Percentiles rank a stretch among this genome's conserved stretches.
Conservation (phyloP, 495 filamentous ascomycete genomes). For the Hyphodiscus hymeniophilus region DNA sequence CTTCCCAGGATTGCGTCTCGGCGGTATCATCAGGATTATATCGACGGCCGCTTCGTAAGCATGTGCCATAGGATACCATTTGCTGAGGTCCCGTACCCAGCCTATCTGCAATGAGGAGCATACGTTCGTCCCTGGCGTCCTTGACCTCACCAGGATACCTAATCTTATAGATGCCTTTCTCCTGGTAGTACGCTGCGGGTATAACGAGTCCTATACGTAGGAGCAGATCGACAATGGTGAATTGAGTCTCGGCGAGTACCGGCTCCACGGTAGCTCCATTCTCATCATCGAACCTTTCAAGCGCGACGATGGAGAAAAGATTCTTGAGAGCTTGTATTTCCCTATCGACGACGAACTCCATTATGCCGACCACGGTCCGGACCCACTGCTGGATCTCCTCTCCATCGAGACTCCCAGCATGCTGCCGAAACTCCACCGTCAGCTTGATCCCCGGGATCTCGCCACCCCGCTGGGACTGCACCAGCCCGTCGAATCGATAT, state of each 20-base stretch:
- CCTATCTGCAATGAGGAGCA: too few species aligned
- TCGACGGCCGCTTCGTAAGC: too few species aligned
- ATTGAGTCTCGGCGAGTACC: background rate
- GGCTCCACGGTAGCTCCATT: background rate
- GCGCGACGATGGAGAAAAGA: background rate
- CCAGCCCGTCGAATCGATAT: background rate
- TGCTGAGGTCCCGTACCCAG: too few species aligned
- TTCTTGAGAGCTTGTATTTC: background rate
- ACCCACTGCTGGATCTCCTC: background rate
- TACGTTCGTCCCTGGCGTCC: too few species aligned
- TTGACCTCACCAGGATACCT: too few species aligned
- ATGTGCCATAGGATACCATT: too few species aligned
- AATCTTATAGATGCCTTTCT: background rate
- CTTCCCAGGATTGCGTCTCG: too few species aligned
- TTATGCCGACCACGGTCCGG: background rate
- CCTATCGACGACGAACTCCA: background rate
- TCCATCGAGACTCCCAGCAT: background rate
- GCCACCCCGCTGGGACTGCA: background rate
- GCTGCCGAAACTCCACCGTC: conserved; percentile 39
- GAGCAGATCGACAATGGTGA: background rate
- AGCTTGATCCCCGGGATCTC: background rate
- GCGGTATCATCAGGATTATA: too few species aligned
- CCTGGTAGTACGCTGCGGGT: background rate
- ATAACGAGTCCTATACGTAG: background rate
- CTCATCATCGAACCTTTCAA: background rate